Evolutionary conservation across 2,329 filamentous ascomycete genomes (phyloP), one percentile per base, ranked within the genome.

Genomic region (Colletotrichum cereale): DNA sequence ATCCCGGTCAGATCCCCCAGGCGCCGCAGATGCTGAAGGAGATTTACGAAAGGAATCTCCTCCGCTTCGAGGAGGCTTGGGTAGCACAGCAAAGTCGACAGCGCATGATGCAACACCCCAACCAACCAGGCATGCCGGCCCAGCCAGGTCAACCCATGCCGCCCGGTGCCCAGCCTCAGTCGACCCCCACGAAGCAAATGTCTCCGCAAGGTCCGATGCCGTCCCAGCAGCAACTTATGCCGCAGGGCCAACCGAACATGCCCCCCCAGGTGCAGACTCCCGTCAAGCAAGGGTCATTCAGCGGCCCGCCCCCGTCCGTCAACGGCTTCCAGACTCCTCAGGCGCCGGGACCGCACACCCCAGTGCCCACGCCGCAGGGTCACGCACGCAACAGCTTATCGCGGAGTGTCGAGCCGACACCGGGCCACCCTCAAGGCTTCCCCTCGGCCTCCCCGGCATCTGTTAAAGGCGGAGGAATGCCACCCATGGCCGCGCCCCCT

Each of bases 31-130:
- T 96, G 75, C 80, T 98, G 75, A 90, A 91, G 75, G 86, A 87
- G 36, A 87, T 93, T 8, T 97, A 96, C 80, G 91, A 95, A 76
- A 87, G 89, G 44, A 95, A 95, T 75, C 83, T 98, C 7, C 83
- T 88, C 34, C 88, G 91, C 40, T 98, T 97, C 74, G 95, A 98
- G 79, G 89, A 91, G 71, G 88, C 87, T 2, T 92, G 88, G 84
- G 78, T 87, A 44, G 84, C 86, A 42, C 87, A 88, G 75, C 89
- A 89, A 73, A 85, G 85, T 74, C 85, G 84, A 34, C 83, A 85
- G 53, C 85, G 86, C 75, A 85, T 87, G 78, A 83, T 86, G 63
- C 84, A 80, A 74, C 81, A 81, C 71, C 85, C 86, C 62, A 78
- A 80, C 47, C 76, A 79, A 55, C 68, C 67, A 31, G 68, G 62